phyloP scores from a whole-genome alignment of 257 asterid species.

The Paraleonurus japonicus region DNA sequence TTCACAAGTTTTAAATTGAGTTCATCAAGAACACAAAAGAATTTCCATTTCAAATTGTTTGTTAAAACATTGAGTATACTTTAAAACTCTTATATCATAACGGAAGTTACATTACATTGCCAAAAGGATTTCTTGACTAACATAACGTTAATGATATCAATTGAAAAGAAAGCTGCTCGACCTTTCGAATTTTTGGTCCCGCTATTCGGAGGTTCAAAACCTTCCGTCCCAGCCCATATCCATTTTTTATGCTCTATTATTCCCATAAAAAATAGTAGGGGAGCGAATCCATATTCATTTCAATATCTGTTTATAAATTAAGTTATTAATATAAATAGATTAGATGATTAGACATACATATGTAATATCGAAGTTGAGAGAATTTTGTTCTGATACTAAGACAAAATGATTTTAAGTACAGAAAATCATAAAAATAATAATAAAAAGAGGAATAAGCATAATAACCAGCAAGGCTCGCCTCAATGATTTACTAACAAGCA shows the following conservation, averaged over 20 bases:
- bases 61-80: too few species aligned
- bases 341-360: too few species aligned
- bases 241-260: too few species aligned
- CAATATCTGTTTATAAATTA: too few species aligned
- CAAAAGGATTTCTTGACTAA: background rate
- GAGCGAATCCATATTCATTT: too few species aligned
- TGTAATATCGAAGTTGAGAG: background rate
- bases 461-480: background rate
- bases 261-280: too few species aligned
- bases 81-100: too few species aligned
- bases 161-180: too few species aligned
- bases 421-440: background rate
- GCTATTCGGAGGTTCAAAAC: too few species aligned
- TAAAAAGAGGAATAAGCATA: background rate
- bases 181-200: too few species aligned
- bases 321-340: too few species aligned
- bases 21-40: background rate
- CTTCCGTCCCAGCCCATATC: too few species aligned
- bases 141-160: background rate
- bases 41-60: background rate
- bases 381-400: background rate
- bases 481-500: background rate
- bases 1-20: background rate
- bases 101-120: background rate
- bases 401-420: background rate